phyloP scores from a whole-genome alignment of 1,284 basidiomycete species.

The Naganishia albida region DNA sequence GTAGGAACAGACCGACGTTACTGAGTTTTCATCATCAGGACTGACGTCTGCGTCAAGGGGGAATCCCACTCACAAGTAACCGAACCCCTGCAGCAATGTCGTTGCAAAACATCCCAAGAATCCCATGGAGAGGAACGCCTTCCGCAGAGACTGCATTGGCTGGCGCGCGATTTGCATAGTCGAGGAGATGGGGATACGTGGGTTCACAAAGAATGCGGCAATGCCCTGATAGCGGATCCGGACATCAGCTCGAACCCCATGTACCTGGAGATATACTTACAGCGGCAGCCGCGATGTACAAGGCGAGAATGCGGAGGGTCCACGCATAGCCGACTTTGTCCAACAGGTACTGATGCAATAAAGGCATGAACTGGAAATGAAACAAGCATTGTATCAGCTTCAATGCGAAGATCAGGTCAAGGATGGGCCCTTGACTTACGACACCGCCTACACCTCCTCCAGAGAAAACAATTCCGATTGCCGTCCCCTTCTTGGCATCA shows the following conservation, averaged over 20 bases:
- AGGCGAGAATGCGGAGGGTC: slow-evolving; percentile 35
- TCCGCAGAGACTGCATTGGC: slow-evolving; percentile 35
- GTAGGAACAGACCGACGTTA: slow-evolving; percentile 39
- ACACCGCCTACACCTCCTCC: slow-evolving; percentile 39
- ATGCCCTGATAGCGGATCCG: slow-evolving; percentile 21
- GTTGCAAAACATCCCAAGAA: slow-evolving; percentile 37
- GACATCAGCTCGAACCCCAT: background rate
- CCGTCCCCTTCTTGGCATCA: slow-evolving; percentile 36
- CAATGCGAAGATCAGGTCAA: too few species aligned
- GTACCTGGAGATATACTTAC: slow-evolving; percentile 27
- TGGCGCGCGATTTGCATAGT: slow-evolving; percentile 18
- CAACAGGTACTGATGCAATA: slow-evolving; percentile 35
- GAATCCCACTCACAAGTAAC: slow-evolving; percentile 35
- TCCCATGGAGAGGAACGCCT: slow-evolving; percentile 34
- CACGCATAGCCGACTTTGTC: slow-evolving; percentile 35
- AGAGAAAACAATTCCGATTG: slow-evolving; percentile 38
- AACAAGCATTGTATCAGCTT: background rate
- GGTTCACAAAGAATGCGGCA: slow-evolving; percentile 37
- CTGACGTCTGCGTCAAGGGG: background rate
- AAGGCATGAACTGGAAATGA: slow-evolving; percentile 37
- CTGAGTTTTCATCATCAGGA: slow-evolving; percentile 13
- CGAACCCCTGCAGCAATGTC: slow-evolving; percentile 37
- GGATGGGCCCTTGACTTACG: too few species aligned
- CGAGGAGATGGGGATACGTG: slow-evolving; percentile 35
- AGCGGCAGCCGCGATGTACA: slow-evolving; percentile 32